Evolutionary conservation across 306 rosid species (phyloP), one percentile per base, ranked within the genome.

Genomic region (Biancaea sappan): DNA sequence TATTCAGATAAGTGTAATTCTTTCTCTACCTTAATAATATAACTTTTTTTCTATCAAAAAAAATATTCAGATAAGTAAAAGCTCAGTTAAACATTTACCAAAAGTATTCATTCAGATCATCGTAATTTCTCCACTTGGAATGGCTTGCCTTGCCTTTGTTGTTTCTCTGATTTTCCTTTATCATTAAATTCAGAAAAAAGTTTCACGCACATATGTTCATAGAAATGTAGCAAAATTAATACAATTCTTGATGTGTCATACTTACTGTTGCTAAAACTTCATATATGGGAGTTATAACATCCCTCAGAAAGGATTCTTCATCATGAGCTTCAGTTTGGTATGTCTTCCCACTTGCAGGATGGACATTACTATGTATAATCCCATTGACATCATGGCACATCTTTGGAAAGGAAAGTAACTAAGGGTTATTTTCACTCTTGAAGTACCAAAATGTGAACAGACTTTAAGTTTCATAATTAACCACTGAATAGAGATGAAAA

Each of bases 111-210:
- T 95, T 95, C 65, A 95, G 86, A 78, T 95, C 99, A 83, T 95
- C 99, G 74, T 95, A 95, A 71, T 95, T 95, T 92, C 99, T 90
- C 99, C 99, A 95, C 31, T 78, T 85, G 83, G 99, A 70, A 82
- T 95, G 99, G 77, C 99, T 95, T 35, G 83, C 96, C 86, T 81
- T 90, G 77, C 99, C 99, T 73, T 77, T 80, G 79, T 89, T 90
- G 83, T 87, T 85, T 87, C 98, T 92, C 86, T 88, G 89, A 75
- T 91, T 83, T 90, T 95, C 99, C 99, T 95, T 81, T 80, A 80
- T 65, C 80, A 79, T 75, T 80, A 80, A 74, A 80, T 25, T 79
- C 47, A 66, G 52, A 74, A 77, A 61, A 35, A 47, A 71, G 62
- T 76, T 84, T 79, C 53, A 83, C 90, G 53, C 29, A 14, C 65